Conservation (phyloP, 2,329 filamentous ascomycete species). For the Fusarium bulbicola region DNA sequence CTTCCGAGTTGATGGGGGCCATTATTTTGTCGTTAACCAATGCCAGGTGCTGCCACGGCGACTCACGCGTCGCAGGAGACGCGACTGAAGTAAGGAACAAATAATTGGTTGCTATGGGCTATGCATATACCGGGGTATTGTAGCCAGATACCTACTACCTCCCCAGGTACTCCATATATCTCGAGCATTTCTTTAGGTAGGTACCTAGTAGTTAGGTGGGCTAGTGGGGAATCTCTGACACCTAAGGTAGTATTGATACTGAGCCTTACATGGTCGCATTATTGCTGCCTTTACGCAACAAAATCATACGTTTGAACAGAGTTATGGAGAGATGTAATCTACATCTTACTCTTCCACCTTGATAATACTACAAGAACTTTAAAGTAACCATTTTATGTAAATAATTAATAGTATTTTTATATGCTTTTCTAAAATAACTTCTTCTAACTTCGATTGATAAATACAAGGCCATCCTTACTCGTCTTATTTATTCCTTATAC, state of each 20-base stretch:
- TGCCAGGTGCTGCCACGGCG: conserved; percentile 1
- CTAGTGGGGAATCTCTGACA: not conserved
- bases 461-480: not conserved
- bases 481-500: not conserved
- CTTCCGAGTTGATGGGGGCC: conserved; percentile 35
- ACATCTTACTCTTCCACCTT: not conserved
- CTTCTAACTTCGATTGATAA: too few species aligned
- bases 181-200: not conserved
- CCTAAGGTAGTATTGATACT: not conserved
- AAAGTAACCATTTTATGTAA: not conserved
- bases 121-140: conserved; percentile 34
- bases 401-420: too few species aligned
- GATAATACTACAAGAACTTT: too few species aligned
- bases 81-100: conserved; percentile 37
- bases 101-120: conserved; percentile 30
- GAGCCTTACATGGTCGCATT: not conserved
- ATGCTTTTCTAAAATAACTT: too few species aligned
- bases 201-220: not conserved
- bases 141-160: not conserved
- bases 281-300: not conserved
- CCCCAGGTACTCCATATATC: too few species aligned
- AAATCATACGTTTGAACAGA: not conserved
- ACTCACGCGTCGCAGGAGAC: conserved; percentile 45
- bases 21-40: conserved; percentile 33
- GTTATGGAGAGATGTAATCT: not conserved